Evolutionary conservation across 2,329 filamentous ascomycete genomes (phyloP), one percentile per base, ranked within the genome.

Genomic region (Ophiocordyceps camponoti-floridani): DNA sequence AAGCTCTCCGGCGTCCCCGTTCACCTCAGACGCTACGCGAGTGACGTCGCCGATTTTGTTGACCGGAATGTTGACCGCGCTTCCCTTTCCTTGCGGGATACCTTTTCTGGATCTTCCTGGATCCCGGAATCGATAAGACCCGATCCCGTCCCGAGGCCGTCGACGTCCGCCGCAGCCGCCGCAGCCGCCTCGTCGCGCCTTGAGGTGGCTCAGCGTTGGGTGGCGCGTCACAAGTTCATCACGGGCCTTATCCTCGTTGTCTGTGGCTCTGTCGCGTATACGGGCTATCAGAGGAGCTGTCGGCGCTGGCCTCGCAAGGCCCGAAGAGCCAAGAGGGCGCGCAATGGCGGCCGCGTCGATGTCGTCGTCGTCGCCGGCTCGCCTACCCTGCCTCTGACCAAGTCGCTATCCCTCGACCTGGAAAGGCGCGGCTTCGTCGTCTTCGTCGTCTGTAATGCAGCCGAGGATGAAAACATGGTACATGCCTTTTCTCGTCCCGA

Each of bases 361-460:
- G 89, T 96, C 5, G 67, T 78, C 58, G 83, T 96, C 27, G 74
- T 96, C 49, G 87, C 87, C 19, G 89, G 89, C n/a, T 87, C 85
- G 18, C 83, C 86, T 2, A 77, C 81, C 43, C 79, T 94, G 54
- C 83, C 88, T 14, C 70, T 95, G 56, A 89, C 86, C 7, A 82
- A 80, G 55, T 86, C 85, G 11, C 68, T 96, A 45, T 79, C 86
- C 2, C 64, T 88, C 42, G 91, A 98, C 57, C 69, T 98, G 52
- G 91, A 96, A 64, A 73, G 87, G 47, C 77, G 87, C 50, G 91
- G 91, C 4, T 96, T 93, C 60, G 84, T 96, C 48, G 85, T 96
- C 46, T 98, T 87, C 60, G 71, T 98, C 48, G 84, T 94, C 1
- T 89, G 87, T 54, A 82, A 78, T 50, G 85, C 78, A n/a, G 66